Percentiles rank a stretch among this genome's conserved stretches.
Conservation (phyloP, 2,329 filamentous ascomycete species). For the Alternaria panax region DNA sequence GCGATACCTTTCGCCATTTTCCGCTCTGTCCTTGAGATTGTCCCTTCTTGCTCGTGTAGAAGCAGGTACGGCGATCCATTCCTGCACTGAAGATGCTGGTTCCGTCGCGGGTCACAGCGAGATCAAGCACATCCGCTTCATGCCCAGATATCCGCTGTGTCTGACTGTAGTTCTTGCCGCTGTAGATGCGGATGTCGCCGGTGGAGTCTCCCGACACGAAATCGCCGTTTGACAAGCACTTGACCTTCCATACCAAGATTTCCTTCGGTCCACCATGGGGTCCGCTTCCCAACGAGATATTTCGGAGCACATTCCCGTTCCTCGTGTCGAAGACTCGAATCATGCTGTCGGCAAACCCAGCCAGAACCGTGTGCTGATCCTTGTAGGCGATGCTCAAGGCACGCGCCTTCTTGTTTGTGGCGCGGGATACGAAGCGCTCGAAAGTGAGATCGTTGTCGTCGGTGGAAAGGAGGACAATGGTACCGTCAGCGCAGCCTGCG, state of each 20-base stretch:
- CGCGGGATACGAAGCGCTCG: constrained; percentile 75
- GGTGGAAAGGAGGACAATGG: constrained; percentile 84
- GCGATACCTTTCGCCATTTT: constrained; percentile 82
- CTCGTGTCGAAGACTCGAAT: constrained; percentile 89
- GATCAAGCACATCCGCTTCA: constrained; percentile 86
- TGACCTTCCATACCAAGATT: constrained; percentile 92
- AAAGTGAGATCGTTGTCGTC: constrained; percentile 84
- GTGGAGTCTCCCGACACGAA: constrained; percentile 96
- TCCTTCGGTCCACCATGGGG: constrained; percentile 79
- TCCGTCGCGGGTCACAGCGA: constrained; percentile 83
- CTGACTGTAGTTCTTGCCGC: constrained; percentile 89
- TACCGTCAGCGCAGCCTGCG: constrained; percentile 89
- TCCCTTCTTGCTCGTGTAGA: constrained; percentile 67
- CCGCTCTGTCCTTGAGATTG: constrained; percentile 52
- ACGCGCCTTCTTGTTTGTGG: constrained; percentile 82
- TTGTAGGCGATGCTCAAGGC: constrained; percentile 94
- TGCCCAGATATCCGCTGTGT: constrained; percentile 86
- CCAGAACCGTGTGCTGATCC: constrained; percentile 79
- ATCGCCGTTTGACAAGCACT: constrained; percentile 83
- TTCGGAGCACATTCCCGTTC: constrained; percentile 76
- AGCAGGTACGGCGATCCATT: constrained; percentile 85
- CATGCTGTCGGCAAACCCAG: constrained; percentile 95
- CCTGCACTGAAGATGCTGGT: constrained; percentile 85
- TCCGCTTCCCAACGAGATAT: constrained; percentile 85
- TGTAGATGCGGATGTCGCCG: constrained; percentile 92